Conservation (phyloP, 768 basidiomycete genomes). For the Lactarius quietus region DNA sequence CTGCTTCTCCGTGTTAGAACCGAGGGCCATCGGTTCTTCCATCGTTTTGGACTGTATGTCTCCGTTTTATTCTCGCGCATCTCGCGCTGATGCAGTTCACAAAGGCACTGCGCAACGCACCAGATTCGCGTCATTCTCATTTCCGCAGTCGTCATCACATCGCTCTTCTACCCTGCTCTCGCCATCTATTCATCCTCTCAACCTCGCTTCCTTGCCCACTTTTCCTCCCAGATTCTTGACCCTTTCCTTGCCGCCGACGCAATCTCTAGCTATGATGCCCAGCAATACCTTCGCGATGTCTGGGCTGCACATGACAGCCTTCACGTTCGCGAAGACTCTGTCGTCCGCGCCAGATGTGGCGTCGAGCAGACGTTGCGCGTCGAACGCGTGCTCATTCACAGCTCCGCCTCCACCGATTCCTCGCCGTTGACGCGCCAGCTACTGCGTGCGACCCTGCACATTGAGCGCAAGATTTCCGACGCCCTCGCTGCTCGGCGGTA, state of each 20-base stretch:
- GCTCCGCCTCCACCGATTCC: slow-evolving; percentile 44
- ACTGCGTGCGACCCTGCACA: slow-evolving; percentile 57
- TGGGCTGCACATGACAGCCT: slow-evolving; percentile 67
- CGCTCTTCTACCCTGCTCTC: slow-evolving; percentile 87
- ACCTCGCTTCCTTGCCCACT: slow-evolving; percentile 52
- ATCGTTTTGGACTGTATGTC: slow-evolving; percentile 77
- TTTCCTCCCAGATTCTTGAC: slow-evolving; percentile 57
- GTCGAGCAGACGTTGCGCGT: slow-evolving; percentile 67
- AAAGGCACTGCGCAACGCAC: slow-evolving; percentile 84
- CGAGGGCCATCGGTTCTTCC: slow-evolving; percentile 50
- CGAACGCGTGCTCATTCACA: slow-evolving; percentile 72
- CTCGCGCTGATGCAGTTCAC: neutral
- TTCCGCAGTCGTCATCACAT: slow-evolving; percentile 83
- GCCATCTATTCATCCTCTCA: slow-evolving; percentile 76
- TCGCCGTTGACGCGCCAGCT: slow-evolving; percentile 59
- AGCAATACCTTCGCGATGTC: slow-evolving; percentile 63
- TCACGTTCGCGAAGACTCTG: slow-evolving; percentile 63
- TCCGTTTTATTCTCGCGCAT: slow-evolving; percentile 2
- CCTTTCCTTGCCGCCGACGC: slow-evolving; percentile 53
- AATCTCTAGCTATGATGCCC: slow-evolving; percentile 49
- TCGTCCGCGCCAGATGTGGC: slow-evolving; percentile 68
- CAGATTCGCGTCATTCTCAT: slow-evolving; percentile 88
- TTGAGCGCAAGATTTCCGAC: slow-evolving; percentile 57
- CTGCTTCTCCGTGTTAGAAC: slow-evolving; percentile 38
- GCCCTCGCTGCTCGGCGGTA: slow-evolving; percentile 38